Evolutionary conservation across 371 early-diverging fungal species (phyloP).

Genomic region (Saksenaea oblongispora): DNA sequence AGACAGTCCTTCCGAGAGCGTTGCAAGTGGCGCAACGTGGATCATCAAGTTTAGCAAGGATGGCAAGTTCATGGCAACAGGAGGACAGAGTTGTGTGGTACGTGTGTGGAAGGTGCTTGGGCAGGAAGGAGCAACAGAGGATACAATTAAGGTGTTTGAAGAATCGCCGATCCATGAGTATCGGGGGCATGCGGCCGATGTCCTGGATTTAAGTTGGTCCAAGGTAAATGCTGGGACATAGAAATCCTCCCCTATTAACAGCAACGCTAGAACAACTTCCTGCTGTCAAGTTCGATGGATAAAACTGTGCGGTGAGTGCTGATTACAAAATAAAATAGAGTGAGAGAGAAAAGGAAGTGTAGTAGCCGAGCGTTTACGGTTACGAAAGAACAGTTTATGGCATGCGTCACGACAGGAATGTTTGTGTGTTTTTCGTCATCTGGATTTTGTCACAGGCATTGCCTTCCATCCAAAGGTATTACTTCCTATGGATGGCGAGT

Average conservation of each 20-base stretch:
- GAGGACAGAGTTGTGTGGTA: constrained; percentile 75
- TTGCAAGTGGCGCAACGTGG: constrained; percentile 41
- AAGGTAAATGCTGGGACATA: no score
- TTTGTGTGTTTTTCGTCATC: constrained; percentile 77
- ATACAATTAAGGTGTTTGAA: constrained; percentile 61
- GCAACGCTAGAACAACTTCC: constrained; percentile 60
- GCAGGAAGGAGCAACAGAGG: constrained; percentile 24
- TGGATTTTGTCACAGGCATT: constrained; percentile 78
- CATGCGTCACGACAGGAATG: constrained; percentile 73
- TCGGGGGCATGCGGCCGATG: constrained; percentile 68
- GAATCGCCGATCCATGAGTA: constrained; percentile 67
- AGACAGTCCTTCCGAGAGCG: background rate
- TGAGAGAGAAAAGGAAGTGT: background rate
- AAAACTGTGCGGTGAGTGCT: constrained; percentile 64
- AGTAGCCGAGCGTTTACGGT: background rate
- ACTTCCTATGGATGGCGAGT: background rate
- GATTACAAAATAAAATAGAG: background rate
- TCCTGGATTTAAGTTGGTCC: constrained; percentile 87
- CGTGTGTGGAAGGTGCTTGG: constrained; percentile 68
- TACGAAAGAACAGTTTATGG: constrained; percentile 65
- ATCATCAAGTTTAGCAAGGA: constrained; percentile 71
- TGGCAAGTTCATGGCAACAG: constrained; percentile 80
- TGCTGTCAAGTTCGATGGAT: constrained; percentile 85
- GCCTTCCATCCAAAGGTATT: constrained; percentile 77
- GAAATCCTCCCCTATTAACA: background rate